Evolutionary conservation across 257 asterid genomes (phyloP).

Genomic region (Petrea volubilis): DNA sequence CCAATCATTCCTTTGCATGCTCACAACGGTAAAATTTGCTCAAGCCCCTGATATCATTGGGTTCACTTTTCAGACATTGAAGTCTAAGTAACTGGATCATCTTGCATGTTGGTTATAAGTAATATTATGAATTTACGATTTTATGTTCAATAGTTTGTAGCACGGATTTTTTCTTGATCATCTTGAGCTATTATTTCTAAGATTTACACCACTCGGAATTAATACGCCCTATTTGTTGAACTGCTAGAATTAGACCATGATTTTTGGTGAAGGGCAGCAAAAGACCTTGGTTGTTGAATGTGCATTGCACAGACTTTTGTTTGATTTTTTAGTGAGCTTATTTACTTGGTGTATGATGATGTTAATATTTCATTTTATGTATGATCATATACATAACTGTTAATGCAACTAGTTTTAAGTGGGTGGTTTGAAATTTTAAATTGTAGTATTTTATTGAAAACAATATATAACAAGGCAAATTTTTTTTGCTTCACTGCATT

Average conservation of each 20-base stretch:
- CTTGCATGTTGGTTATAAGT: background rate
- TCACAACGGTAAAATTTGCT: slow-evolving; percentile 52
- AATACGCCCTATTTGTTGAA: too few species aligned
- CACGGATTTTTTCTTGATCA: background rate
- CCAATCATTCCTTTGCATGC: slow-evolving; percentile 72
- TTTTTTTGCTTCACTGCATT: too few species aligned
- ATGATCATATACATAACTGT: too few species aligned
- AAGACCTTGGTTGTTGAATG: background rate
- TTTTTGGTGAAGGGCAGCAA: background rate
- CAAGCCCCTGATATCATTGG: background rate
- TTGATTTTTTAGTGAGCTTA: background rate
- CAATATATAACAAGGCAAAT: too few species aligned
- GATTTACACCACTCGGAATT: background rate
- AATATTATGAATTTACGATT: background rate
- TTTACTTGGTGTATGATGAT: too few species aligned
- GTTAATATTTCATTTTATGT: too few species aligned
- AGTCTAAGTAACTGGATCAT: background rate
- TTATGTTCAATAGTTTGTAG: background rate
- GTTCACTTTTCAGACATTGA: background rate
- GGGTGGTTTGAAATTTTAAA: too few species aligned
- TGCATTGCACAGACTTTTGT: background rate
- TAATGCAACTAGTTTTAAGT: too few species aligned
- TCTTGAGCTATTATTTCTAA: background rate
- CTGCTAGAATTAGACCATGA: background rate
- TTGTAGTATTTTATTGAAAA: too few species aligned